A percentile compares a stretch with the other conserved stretches of the same genome.
Evolutionary conservation across 768 basidiomycete species (phyloP).

Genomic region (Cystoderma amianthinum): DNA sequence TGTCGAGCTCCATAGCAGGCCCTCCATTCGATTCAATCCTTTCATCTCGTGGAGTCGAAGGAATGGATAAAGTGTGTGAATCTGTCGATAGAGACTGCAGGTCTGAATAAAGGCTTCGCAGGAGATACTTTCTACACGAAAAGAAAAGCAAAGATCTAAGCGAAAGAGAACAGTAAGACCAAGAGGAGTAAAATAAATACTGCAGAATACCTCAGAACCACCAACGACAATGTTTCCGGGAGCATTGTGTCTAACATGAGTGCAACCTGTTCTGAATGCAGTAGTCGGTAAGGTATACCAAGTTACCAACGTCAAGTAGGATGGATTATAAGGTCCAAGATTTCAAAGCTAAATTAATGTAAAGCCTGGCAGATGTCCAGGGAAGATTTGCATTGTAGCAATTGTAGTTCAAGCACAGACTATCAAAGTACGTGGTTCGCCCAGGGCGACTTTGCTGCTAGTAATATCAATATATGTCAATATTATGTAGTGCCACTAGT

Average conservation of each 20-base stretch:
- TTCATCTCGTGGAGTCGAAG: conserved; percentile 8
- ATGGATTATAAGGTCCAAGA: too few relatives aligned
- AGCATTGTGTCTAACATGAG: not conserved
- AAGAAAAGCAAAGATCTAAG: conserved; percentile 45
- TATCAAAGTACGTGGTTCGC: too few relatives aligned
- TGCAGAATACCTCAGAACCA: conserved; percentile 2
- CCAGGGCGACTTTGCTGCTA: too few relatives aligned
- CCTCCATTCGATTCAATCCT: conserved; percentile 6
- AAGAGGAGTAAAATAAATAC: not conserved
- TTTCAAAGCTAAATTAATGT: too few relatives aligned
- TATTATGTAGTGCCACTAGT: too few relatives aligned
- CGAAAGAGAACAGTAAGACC: not conserved
- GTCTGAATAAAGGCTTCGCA: conserved; percentile 53
- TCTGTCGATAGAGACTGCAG: conserved; percentile 37
- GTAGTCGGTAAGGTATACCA: not conserved
- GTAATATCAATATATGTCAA: too few relatives aligned
- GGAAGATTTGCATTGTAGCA: too few relatives aligned
- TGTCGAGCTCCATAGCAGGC: conserved; percentile 27
- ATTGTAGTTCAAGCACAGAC: too few relatives aligned
- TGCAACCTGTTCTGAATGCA: not conserved
- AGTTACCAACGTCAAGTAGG: not conserved
- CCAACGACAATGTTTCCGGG: conserved; percentile 4
- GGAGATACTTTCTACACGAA: conserved; percentile 52
- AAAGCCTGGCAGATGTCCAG: too few relatives aligned
- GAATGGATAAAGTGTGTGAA: conserved; percentile 7